phyloP scores from a whole-genome alignment of 1,139 yeast genomes.

The Spencermartinsiella ligniputridi region DNA sequence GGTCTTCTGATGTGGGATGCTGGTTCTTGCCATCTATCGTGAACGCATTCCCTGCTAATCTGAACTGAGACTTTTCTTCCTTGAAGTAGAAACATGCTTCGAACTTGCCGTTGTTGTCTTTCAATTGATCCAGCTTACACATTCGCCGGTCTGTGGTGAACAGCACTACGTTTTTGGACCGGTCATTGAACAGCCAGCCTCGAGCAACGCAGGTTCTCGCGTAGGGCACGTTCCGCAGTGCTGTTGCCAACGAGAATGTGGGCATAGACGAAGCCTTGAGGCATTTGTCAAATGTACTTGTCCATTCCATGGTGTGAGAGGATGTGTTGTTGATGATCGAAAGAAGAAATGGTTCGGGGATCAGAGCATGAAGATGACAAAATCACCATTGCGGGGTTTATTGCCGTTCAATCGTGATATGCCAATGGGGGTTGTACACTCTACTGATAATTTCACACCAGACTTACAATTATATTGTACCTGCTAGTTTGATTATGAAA shows the following conservation, averaged over 20 bases:
- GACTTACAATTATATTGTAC: no score
- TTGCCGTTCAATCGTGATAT: no score
- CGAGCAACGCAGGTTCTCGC: slow-evolving; percentile 69
- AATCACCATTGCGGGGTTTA: no score
- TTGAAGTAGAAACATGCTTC: slow-evolving; percentile 78
- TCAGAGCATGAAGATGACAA: no score
- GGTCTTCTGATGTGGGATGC: background rate
- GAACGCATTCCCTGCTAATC: slow-evolving; percentile 64
- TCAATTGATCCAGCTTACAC: slow-evolving; percentile 54
- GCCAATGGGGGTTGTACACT: no score
- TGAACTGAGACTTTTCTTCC: slow-evolving; percentile 57
- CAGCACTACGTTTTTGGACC: slow-evolving; percentile 60
- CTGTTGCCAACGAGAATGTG: slow-evolving; percentile 65
- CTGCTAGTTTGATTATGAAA: no score
- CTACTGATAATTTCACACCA: no score
- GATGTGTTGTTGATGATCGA: background rate
- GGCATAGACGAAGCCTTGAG: background rate
- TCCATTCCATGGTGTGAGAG: background rate
- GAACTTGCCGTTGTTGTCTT: slow-evolving; percentile 45
- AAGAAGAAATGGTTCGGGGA: no score
- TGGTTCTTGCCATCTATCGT: background rate
- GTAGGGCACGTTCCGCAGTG: slow-evolving; percentile 43
- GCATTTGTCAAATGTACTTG: slow-evolving; percentile 15
- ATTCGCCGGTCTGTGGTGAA: slow-evolving; percentile 72
- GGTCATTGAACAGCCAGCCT: slow-evolving; percentile 71